Evolutionary conservation across 805 yeast species (phyloP).

Genomic region (Geotrichum ghanense): DNA sequence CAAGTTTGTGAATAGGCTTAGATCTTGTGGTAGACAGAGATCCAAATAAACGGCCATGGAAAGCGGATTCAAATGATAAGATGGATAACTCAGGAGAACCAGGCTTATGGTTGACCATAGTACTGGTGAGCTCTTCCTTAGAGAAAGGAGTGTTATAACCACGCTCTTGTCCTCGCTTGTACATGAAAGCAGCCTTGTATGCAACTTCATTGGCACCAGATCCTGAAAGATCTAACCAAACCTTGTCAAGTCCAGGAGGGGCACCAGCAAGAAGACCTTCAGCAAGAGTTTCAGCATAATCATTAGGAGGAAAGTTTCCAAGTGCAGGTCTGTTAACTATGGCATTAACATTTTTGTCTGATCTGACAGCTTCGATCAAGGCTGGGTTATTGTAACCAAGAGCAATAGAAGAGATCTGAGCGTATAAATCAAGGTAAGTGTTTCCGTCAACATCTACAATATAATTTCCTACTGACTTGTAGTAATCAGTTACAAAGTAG

Average conservation of each 20-base stretch:
- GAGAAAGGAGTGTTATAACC: conserved; percentile 47
- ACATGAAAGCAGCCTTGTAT: conserved; percentile 79
- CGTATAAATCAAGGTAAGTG: conserved; percentile 58
- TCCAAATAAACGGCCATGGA: conserved; percentile 94
- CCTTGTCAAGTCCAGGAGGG: conserved; percentile 62
- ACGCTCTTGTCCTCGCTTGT: conserved; percentile 59
- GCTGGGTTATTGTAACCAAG: conserved; percentile 81
- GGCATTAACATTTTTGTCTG: conserved; percentile 61
- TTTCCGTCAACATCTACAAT: conserved; percentile 75
- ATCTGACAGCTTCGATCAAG: conserved; percentile 52
- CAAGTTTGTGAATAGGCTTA: conserved; percentile 86
- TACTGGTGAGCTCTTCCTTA: conserved; percentile 52
- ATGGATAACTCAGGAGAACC: conserved; percentile 84
- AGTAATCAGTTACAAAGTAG: conserved; percentile 67
- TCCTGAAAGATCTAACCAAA: conserved; percentile 77
- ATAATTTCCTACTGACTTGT: conserved; percentile 68
- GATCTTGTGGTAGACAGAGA: conserved; percentile 86
- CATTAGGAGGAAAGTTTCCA: conserved; percentile 69
- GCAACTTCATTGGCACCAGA: conserved; percentile 87
- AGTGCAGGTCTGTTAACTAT: conserved; percentile 75
- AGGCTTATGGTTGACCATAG: conserved; percentile 76
- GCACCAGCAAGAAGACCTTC: conserved; percentile 61
- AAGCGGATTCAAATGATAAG: conserved; percentile 74
- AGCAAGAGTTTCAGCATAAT: conserved; percentile 35
- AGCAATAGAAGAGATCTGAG: conserved; percentile 78